Evolutionary conservation across 2,329 filamentous ascomycete species (phyloP).

Genomic region (Verticillium tricorpus): DNA sequence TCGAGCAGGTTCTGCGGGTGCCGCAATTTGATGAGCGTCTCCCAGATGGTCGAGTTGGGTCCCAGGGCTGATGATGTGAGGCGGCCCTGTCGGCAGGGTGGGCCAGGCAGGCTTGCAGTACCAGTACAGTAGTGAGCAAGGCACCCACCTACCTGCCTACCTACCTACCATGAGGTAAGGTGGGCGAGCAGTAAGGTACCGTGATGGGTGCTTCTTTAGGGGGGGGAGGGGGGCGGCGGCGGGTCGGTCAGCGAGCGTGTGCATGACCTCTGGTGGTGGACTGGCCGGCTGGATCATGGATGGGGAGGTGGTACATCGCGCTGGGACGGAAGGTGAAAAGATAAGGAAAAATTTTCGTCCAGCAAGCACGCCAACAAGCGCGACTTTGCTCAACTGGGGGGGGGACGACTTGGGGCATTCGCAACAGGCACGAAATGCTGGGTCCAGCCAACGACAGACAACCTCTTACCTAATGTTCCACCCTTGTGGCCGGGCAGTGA

Average conservation of each 20-base stretch:
- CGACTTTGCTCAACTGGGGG: background rate
- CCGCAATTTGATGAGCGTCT: background rate
- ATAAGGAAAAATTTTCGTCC: constrained; percentile 14
- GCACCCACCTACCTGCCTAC: too few relatives aligned
- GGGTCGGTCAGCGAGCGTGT: background rate
- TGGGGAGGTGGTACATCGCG: too few relatives aligned
- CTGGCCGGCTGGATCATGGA: background rate
- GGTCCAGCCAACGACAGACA: constrained; percentile 10
- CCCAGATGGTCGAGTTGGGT: background rate
- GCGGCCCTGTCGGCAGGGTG: background rate
- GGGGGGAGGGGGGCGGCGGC: background rate
- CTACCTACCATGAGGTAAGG: too few relatives aligned
- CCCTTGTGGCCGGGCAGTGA: background rate
- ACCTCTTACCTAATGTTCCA: constrained; percentile 4
- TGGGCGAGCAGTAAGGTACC: background rate
- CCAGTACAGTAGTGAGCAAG: too few relatives aligned
- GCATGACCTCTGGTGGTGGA: background rate
- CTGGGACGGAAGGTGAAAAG: constrained; percentile 3
- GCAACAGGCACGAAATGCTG: background rate
- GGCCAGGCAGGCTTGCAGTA: background rate
- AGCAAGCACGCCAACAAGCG: background rate
- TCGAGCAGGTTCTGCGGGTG: background rate
- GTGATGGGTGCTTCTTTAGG: background rate
- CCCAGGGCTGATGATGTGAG: background rate
- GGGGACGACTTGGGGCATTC: background rate